Evolutionary conservation across 2,329 filamentous ascomycete genomes (phyloP).

Genomic region (Penicillium sp.): DNA sequence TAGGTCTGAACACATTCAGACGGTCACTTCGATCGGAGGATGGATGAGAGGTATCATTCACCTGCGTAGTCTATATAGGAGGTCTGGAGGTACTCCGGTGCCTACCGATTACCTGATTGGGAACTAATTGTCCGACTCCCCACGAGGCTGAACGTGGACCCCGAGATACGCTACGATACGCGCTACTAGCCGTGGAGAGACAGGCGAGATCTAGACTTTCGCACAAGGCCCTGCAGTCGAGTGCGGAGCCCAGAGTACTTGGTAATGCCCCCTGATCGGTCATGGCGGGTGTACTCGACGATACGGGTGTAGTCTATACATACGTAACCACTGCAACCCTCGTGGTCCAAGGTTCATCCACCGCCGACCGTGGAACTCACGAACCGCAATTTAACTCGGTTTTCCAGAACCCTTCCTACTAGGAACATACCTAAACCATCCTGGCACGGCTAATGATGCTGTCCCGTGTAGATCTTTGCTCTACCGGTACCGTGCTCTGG

Average conservation of each 20-base stretch:
- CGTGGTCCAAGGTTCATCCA: conserved; percentile 4
- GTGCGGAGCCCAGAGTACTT: too few relatives aligned
- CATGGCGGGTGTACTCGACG: too few relatives aligned
- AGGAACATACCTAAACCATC: neutral
- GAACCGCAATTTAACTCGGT: neutral
- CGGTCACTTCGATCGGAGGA: neutral
- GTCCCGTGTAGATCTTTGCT: conserved; percentile 4
- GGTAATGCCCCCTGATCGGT: too few relatives aligned
- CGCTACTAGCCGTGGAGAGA: neutral
- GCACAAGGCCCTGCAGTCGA: too few relatives aligned
- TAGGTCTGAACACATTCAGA: neutral
- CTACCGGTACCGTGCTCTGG: neutral
- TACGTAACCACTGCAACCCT: neutral
- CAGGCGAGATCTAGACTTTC: too few relatives aligned
- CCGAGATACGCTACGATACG: neutral
- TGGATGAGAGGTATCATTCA: too few relatives aligned
- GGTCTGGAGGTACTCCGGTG: too few relatives aligned
- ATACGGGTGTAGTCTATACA: neutral
- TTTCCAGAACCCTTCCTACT: conserved; percentile 1
- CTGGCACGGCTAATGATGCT: conserved; percentile 16
- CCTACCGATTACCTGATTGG: neutral
- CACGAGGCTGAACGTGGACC: conserved; percentile 9
- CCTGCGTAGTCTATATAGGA: too few relatives aligned
- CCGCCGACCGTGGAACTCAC: neutral
- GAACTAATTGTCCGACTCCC: neutral